phyloP scores from a whole-genome alignment of 345 rosid species.

The Aurinia saxatilis region DNA sequence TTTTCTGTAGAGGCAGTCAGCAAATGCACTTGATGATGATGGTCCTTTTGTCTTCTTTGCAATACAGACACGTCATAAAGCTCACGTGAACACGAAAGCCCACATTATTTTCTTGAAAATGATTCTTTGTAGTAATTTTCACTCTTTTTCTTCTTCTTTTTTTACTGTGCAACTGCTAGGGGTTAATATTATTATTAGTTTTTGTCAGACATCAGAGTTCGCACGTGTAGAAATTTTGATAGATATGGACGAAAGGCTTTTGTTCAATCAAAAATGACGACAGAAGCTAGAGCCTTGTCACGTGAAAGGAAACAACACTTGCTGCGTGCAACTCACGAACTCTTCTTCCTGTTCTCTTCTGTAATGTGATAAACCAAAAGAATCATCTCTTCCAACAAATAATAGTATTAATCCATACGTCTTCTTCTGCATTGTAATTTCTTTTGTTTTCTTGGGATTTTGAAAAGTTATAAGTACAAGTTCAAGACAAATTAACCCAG shows the following conservation, averaged over 20 bases:
- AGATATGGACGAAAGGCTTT: slow-evolving; percentile 18
- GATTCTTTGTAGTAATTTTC: background rate
- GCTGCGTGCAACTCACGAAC: slow-evolving; percentile 7
- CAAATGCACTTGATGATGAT: slow-evolving; percentile 2
- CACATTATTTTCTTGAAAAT: slow-evolving; percentile 6
- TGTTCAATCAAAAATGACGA: slow-evolving; percentile 28
- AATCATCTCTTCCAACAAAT: too few species aligned
- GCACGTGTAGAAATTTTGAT: slow-evolving; percentile 26
- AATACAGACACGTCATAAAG: slow-evolving; percentile 23
- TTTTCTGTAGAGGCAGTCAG: slow-evolving; percentile 24
- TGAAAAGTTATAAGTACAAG: too few species aligned
- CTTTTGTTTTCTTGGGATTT: too few species aligned
- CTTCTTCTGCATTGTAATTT: too few species aligned
- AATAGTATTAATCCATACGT: too few species aligned
- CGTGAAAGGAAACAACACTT: slow-evolving; percentile 30
- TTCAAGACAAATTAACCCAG: too few species aligned
- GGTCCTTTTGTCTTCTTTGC: slow-evolving; percentile 16
- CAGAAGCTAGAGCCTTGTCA: slow-evolving; percentile 24
- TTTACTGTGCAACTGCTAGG: background rate
- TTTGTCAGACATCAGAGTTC: slow-evolving; percentile 22
- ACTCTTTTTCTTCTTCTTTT: background rate
- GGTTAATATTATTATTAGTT: background rate
- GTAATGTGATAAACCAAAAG: too few species aligned
- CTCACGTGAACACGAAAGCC: slow-evolving; percentile 29
- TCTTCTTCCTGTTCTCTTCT: too few species aligned